Conservation (phyloP, 140 eudicot species). For the Cichorium intybus region DNA sequence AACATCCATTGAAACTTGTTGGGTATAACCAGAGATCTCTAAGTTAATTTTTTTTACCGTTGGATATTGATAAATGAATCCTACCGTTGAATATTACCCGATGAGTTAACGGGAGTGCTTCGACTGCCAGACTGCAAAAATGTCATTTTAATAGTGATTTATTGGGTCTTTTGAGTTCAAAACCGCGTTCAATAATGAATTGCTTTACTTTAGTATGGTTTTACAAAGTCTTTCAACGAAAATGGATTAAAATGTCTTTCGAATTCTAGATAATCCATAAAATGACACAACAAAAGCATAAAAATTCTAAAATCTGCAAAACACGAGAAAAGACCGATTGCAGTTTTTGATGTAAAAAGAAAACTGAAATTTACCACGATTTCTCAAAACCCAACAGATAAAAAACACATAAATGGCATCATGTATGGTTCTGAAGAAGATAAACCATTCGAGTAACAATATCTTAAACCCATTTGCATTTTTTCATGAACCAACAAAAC, state of each 20-base stretch:
- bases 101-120: neutral
- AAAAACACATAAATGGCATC: conserved; percentile 5
- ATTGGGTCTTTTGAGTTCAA: neutral
- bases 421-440: neutral
- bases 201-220: neutral
- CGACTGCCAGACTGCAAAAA: neutral
- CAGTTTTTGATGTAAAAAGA: neutral
- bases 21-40: neutral
- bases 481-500: conserved; percentile 10
- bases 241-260: neutral
- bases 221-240: neutral
- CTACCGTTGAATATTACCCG: conserved; percentile 9
- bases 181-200: neutral
- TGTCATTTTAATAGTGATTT: neutral
- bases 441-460: neutral
- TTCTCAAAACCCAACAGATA: neutral
- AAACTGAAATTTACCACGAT: neutral
- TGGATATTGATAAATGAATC: too few relatives aligned
- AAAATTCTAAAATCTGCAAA: neutral
- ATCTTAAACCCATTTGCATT: neutral
- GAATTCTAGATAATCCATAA: neutral
- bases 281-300: neutral
- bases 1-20: neutral
- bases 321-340: neutral
- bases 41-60: too few relatives aligned